phyloP scores from a whole-genome alignment of 2,329 filamentous ascomycete species.

The Hymenoscyphus fraxineus region DNA sequence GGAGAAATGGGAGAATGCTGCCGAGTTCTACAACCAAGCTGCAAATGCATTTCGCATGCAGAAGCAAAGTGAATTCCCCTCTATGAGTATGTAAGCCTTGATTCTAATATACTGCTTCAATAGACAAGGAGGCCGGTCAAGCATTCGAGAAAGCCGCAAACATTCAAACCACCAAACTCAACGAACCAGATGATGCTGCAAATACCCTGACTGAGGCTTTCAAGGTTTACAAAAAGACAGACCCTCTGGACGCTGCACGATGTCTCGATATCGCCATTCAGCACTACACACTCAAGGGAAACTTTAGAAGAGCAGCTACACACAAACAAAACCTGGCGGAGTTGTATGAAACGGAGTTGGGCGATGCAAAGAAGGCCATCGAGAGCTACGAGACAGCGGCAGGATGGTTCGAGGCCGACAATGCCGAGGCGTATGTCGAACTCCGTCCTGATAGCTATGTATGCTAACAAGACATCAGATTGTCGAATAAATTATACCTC shows the following conservation, averaged over 20 bases:
- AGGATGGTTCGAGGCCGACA: conserved; percentile 84
- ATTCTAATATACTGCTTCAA: conserved; percentile 8
- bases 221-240: conserved; percentile 87
- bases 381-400: conserved; percentile 83
- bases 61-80: conserved; percentile 64
- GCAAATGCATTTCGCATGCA: conserved; percentile 90
- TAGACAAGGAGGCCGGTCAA: conserved; percentile 80
- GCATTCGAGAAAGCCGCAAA: conserved; percentile 83
- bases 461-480: conserved; percentile 42
- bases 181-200: conserved; percentile 88
- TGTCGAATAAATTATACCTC: conserved; percentile 90
- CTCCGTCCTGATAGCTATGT: conserved; percentile 4
- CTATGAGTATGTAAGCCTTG: not conserved
- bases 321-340: conserved; percentile 88
- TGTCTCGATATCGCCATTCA: conserved; percentile 76
- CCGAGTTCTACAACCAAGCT: conserved; percentile 81
- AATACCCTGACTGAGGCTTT: conserved; percentile 87
- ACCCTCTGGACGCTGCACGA: conserved; percentile 76
- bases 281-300: conserved; percentile 84
- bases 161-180: conserved; percentile 75
- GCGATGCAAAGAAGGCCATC: conserved; percentile 73
- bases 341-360: conserved; percentile 76
- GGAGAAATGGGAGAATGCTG: conserved; percentile 87
- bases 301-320: conserved; percentile 84
- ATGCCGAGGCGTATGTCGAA: conserved; percentile 68